Evolutionary conservation across 306 rosid species (phyloP).

Genomic region (Dryas octopetala): DNA sequence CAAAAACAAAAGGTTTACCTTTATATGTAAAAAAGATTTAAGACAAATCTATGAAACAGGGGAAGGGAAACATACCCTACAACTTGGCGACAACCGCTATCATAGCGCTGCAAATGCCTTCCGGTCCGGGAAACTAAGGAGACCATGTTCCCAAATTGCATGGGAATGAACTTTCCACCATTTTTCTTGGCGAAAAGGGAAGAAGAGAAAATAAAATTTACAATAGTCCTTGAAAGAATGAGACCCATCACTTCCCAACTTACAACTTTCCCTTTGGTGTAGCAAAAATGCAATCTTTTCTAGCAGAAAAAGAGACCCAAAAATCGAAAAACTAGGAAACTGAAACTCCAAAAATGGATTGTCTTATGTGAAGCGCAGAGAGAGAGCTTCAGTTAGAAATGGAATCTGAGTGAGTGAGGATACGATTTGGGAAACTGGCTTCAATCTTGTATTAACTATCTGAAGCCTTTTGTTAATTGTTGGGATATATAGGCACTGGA

Average conservation of each 20-base stretch:
- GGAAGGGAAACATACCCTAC: constrained; percentile 59
- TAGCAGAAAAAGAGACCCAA: not conserved
- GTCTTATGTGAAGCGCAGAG: no score
- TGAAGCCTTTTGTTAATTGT: no score
- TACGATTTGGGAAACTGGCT: no score
- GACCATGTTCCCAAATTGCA: constrained; percentile 43
- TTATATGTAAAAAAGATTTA: not conserved
- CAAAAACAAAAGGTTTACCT: not conserved
- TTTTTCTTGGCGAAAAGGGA: constrained; percentile 32
- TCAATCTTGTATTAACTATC: no score
- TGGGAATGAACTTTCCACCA: constrained; percentile 36
- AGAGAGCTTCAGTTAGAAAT: no score
- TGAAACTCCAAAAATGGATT: no score
- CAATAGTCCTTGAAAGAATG: constrained; percentile 47
- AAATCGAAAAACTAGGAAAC: no score
- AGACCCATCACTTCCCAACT: constrained; percentile 55
- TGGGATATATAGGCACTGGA: no score
- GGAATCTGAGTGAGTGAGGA: no score
- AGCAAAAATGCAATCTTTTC: not conserved
- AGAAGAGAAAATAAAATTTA: constrained; percentile 36
- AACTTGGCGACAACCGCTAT: constrained; percentile 70
- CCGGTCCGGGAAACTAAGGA: constrained; percentile 68
- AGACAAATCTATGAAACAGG: not conserved
- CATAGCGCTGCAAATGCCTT: constrained; percentile 76
- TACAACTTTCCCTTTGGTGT: not conserved